Conservation (phyloP, 2,329 filamentous ascomycete genomes). For the Exophiala viscosa region DNA sequence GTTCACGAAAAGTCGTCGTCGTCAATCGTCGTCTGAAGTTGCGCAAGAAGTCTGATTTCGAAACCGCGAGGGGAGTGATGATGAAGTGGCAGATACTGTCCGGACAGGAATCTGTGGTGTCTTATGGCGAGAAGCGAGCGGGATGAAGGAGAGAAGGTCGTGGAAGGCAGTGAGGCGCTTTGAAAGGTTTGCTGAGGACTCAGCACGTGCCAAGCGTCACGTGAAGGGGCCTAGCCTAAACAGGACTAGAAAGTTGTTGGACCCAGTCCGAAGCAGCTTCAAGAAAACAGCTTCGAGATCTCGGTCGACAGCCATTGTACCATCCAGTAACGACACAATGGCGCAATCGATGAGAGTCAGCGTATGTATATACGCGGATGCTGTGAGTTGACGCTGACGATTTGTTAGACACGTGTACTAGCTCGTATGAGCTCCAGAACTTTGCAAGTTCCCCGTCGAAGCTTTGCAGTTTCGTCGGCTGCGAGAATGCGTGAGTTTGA, state of each 20-base stretch:
- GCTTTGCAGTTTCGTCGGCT: constrained; percentile 58
- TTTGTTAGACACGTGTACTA: constrained; percentile 56
- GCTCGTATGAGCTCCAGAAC: constrained; percentile 48
- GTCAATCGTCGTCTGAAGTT: constrained; percentile 32
- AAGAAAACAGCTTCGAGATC: constrained; percentile 4
- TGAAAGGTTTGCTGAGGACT: background rate
- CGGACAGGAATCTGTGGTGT: constrained; percentile 18
- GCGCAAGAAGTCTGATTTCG: constrained; percentile 28
- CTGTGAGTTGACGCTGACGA: constrained; percentile 26
- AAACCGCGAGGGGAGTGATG: background rate
- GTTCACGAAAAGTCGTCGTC: constrained; percentile 39
- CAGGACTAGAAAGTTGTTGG: constrained; percentile 7
- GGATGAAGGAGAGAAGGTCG: constrained; percentile 10
- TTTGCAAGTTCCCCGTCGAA: constrained; percentile 52
- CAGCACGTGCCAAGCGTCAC: background rate
- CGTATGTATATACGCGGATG: constrained; percentile 37
- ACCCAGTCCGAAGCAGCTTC: constrained; percentile 28
- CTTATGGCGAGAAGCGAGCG: constrained; percentile 11
- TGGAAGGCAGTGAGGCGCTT: constrained; percentile 9
- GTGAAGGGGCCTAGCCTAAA: background rate
- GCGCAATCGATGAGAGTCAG: constrained; percentile 60
- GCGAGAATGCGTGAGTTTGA: constrained; percentile 57
- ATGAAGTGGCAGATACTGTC: constrained; percentile 10
- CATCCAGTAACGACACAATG: constrained; percentile 33
- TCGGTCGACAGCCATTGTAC: constrained; percentile 6